Conservation (phyloP, 495 filamentous ascomycete species). For the Podospora bellae-mahoneyi region DNA sequence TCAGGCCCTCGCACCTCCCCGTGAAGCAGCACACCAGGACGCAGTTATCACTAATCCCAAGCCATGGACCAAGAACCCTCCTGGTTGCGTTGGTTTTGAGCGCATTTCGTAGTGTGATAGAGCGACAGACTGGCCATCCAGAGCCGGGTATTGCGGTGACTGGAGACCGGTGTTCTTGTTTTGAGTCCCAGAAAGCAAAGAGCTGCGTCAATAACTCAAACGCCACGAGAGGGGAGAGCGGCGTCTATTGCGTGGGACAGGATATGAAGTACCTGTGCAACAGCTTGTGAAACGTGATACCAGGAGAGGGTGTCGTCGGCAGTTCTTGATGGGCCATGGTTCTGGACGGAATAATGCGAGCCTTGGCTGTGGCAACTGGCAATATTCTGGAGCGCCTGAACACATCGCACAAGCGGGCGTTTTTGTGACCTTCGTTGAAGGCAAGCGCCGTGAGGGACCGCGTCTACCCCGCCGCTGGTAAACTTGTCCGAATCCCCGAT, state of each 20-base stretch:
- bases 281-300: not conserved
- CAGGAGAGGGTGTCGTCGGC: not conserved
- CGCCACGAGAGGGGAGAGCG: not conserved
- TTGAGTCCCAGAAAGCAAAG: not conserved
- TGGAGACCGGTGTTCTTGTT: not conserved
- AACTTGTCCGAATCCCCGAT: conserved; percentile 4
- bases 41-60: conserved; percentile 3
- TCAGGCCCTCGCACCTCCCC: not conserved
- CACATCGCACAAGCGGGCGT: not conserved
- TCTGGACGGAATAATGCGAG: not conserved
- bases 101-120: not conserved
- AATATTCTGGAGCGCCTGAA: not conserved
- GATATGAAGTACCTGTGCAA: not conserved
- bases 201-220: not conserved
- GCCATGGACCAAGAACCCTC: not conserved
- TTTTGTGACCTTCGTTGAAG: not conserved
- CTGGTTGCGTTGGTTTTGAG: not conserved
- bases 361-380: not conserved
- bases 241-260: conserved; percentile 4
- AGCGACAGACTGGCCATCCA: not conserved
- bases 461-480: conserved; percentile 2
- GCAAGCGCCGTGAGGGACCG: not conserved
- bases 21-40: not conserved
- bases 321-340: not conserved
- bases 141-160: not conserved